phyloP scores from a whole-genome alignment of 148 eudicot genomes.

The Rhododendron simsii region DNA sequence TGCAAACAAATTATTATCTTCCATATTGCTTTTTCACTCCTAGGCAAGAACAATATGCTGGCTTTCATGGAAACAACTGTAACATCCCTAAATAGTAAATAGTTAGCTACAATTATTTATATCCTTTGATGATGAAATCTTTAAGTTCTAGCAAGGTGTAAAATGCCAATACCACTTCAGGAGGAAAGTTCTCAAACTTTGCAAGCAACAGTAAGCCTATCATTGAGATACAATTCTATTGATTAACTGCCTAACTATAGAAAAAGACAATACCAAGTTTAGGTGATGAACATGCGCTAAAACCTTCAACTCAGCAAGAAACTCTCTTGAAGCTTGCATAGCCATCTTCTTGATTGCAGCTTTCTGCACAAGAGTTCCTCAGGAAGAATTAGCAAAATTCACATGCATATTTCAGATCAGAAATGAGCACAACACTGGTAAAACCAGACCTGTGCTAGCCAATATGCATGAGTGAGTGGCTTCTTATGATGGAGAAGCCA shows the following conservation, averaged over 20 bases:
- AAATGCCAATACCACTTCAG: neutral
- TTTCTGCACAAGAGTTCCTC: constrained; percentile 45
- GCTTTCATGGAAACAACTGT: neutral
- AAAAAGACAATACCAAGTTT: constrained; percentile 60
- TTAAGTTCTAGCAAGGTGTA: neutral
- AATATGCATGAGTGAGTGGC: neutral
- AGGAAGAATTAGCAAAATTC: neutral
- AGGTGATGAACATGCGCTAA: constrained; percentile 92
- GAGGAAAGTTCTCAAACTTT: neutral
- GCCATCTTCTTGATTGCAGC: constrained; percentile 97
- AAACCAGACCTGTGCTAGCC: neutral
- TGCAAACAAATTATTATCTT: neutral
- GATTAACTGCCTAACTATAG: neutral
- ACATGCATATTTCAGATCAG: neutral
- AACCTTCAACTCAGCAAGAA: constrained; percentile 88
- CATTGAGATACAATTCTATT: neutral
- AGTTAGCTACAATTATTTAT: neutral
- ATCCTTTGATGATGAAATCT: neutral
- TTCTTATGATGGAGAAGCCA: neutral
- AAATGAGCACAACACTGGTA: neutral
- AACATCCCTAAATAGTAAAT: neutral
- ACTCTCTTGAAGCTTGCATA: constrained; percentile 87
- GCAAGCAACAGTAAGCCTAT: neutral
- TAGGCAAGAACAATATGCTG: neutral
- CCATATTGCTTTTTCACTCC: neutral